Evolutionary conservation across 2,329 filamentous ascomycete species (phyloP).

Genomic region (Didymella exigua): DNA sequence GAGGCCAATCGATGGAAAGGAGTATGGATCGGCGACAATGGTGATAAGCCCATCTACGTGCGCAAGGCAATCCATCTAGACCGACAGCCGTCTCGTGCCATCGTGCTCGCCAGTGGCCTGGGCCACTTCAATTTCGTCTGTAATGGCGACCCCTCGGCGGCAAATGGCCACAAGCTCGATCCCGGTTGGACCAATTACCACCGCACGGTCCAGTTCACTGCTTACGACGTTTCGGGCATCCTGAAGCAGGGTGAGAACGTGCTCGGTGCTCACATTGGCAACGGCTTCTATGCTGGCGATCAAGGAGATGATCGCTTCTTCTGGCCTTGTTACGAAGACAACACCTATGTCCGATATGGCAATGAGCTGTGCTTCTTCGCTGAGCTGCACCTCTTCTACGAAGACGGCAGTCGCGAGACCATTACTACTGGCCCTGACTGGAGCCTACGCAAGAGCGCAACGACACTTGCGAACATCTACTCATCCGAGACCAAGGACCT

Average conservation of each 20-base stretch:
- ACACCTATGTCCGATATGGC: constrained; percentile 43
- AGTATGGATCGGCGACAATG: constrained; percentile 50
- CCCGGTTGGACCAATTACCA: constrained; percentile 53
- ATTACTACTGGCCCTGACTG: constrained; percentile 49
- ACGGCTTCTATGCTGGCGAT: constrained; percentile 55
- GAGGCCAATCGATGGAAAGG: constrained; percentile 50
- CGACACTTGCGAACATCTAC: constrained; percentile 50
- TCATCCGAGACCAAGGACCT: constrained; percentile 50
- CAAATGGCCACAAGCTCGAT: constrained; percentile 35
- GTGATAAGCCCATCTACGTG: constrained; percentile 51
- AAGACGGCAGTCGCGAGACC: constrained; percentile 45
- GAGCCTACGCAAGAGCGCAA: constrained; percentile 49
- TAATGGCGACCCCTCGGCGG: constrained; percentile 44
- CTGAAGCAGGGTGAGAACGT: constrained; percentile 44
- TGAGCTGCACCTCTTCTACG: constrained; percentile 48
- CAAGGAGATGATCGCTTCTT: constrained; percentile 51
- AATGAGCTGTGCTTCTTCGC: constrained; percentile 52
- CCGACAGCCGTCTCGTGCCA: constrained; percentile 40
- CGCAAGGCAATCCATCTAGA: constrained; percentile 42
- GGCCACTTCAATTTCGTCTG: constrained; percentile 50
- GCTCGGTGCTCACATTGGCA: constrained; percentile 48
- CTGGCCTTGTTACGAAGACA: constrained; percentile 53
- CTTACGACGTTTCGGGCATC: constrained; percentile 50
- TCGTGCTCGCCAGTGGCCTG: constrained; percentile 49
- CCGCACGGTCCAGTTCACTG: constrained; percentile 51